Percentiles rank a stretch among this genome's conserved stretches.
Evolutionary conservation across 768 basidiomycete species (phyloP).

Genomic region (Mycena crocata): DNA sequence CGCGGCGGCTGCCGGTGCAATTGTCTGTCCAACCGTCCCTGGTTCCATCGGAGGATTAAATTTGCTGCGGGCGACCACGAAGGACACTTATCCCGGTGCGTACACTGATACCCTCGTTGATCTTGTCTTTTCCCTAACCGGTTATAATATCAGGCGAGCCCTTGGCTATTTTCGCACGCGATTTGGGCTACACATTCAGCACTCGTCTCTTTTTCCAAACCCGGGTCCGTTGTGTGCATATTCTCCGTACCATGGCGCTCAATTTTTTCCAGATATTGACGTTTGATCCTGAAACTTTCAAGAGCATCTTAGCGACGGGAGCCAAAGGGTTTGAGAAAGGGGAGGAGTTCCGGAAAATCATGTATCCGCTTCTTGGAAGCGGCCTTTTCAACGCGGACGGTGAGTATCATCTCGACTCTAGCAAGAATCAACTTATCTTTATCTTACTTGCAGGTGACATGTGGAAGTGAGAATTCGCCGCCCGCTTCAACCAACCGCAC

Average conservation of each 20-base stretch:
- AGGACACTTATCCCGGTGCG: slow-evolving; percentile 28
- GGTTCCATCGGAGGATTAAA: slow-evolving; percentile 16
- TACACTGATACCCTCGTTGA: not conserved
- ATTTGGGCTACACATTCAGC: slow-evolving; percentile 13
- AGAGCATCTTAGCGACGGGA: slow-evolving; percentile 59
- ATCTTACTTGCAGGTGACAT: slow-evolving; percentile 47
- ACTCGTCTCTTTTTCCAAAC: slow-evolving; percentile 12
- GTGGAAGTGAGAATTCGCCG: slow-evolving; percentile 74
- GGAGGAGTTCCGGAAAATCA: slow-evolving; percentile 20
- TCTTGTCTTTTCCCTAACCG: not conserved
- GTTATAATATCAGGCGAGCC: not conserved
- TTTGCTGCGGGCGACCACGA: slow-evolving; percentile 11
- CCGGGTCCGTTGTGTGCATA: not conserved
- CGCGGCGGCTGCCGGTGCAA: slow-evolving; percentile 14
- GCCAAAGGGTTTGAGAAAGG: slow-evolving; percentile 63
- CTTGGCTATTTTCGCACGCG: not conserved
- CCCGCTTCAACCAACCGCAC: too few relatives aligned
- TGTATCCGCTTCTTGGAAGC: slow-evolving; percentile 58
- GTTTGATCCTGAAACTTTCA: slow-evolving; percentile 60
- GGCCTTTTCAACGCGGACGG: slow-evolving; percentile 75
- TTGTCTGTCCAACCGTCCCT: slow-evolving; percentile 5
- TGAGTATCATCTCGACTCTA: slow-evolving; percentile 29
- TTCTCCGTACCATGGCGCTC: not conserved
- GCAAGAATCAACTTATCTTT: not conserved
- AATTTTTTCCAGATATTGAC: slow-evolving; percentile 49